Evolutionary conservation across 1,284 basidiomycete genomes (phyloP), one percentile per base, ranked within the genome.

Genomic region (Ceratobasidium theobromae): DNA sequence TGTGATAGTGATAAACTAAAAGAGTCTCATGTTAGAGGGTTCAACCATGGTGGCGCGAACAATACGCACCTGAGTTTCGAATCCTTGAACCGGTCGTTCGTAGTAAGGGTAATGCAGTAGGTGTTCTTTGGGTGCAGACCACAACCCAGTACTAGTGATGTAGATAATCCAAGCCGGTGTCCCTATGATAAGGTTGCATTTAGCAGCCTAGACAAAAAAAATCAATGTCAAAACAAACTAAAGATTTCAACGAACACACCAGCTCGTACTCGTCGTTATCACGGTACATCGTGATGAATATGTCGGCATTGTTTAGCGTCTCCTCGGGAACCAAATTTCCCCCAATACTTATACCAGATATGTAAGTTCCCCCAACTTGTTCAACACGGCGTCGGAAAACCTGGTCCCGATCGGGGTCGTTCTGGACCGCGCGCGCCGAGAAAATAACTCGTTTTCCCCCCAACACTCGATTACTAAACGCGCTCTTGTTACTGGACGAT

Each of bases 111-210:
- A 86, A 72, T 86, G 84, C 3, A 86, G 73, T 4, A 86, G 75
- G 52, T 82, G 87, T 68, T 91, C 86, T 28, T 85, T 80, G 0
- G 93, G 91, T 6, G 85, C 78, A 3, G 84, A 79, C 4, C 92
- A 73, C 0, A 80, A 77, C 4, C 86, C 86, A 0, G 81, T 83
- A 0, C 85, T 80, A 60, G 91, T 81, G 3, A 91, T 86, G 72
- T 87, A 85, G 74, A 92, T 90, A 6, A 95, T 73, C 93, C 93
- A 96, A 0, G 84, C 78, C 1, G 94, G 78, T 0, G 87, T 91
- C 3, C 87, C 93, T 21, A 95, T 84, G 2, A 85, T 84, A 74
- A 89, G 88, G 27, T 77, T 72, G 18, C 74, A 72, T 33, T 80
- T 79, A 30, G 84, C 79, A 18, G 89, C 89, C 85, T 90, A 64